These are phyloP conservation scores for Ustulina deusta DNA, from an alignment of 2,329 filamentous ascomycete species.

Conservation along the genomic window DNA sequence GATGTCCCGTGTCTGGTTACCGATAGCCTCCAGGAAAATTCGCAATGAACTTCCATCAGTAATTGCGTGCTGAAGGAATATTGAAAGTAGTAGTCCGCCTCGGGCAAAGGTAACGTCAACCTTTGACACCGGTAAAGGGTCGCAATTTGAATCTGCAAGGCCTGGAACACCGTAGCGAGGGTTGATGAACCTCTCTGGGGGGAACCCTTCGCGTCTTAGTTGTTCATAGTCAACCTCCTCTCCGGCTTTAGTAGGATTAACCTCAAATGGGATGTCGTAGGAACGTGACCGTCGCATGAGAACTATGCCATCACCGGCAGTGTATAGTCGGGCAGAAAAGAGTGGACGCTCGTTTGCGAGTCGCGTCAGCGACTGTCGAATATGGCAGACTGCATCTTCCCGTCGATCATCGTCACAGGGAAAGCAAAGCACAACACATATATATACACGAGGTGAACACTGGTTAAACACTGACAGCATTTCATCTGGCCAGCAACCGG, in stretches of 20 bases:
- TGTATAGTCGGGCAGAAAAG: conserved; percentile 49
- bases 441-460: conserved; percentile 51
- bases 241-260: conserved; percentile 31
- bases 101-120: conserved; percentile 55
- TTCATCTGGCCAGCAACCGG: conserved; percentile 44
- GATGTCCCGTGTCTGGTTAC: conserved; percentile 51
- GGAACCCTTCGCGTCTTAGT: conserved; percentile 46
- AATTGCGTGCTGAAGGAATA: conserved; percentile 58
- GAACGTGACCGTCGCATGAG: conserved; percentile 44
- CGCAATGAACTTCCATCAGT: conserved; percentile 57
- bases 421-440: conserved; percentile 52
- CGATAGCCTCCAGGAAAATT: conserved; percentile 56
- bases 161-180: conserved; percentile 45
- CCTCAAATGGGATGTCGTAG: conserved; percentile 49
- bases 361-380: conserved; percentile 45
- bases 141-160: conserved; percentile 36
- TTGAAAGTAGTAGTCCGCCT: conserved; percentile 56
- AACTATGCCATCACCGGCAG: conserved; percentile 43
- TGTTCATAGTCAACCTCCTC: conserved; percentile 44
- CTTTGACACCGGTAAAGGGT: conserved; percentile 53
- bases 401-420: conserved; percentile 46
- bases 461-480: conserved; percentile 52
- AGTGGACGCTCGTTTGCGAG: conserved; percentile 49
- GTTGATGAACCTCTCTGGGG: conserved; percentile 47
- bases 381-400: conserved; percentile 43